Percentiles rank a stretch among this genome's conserved stretches.
Evolutionary conservation across 441 rosid species (phyloP).

Genomic region (Gossypium armourianum): DNA sequence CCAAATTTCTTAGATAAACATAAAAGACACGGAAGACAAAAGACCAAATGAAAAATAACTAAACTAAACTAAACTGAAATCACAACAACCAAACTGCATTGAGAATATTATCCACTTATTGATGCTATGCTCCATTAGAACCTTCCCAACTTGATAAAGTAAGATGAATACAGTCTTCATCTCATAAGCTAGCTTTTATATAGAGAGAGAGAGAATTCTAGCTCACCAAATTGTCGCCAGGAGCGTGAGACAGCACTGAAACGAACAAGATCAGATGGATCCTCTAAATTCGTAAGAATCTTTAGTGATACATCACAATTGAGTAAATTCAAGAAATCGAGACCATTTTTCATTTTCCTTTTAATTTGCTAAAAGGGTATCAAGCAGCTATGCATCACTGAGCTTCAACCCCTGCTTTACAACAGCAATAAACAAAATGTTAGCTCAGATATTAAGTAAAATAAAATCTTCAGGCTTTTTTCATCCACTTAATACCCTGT

Average conservation of each 20-base stretch:
- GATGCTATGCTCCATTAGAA: neutral
- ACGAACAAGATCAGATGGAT: conserved; percentile 56
- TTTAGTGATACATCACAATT: conserved; percentile 33
- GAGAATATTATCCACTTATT: neutral
- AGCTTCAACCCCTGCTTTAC: conserved; percentile 9
- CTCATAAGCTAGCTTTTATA: neutral
- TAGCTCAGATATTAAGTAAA: neutral
- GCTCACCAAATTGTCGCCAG: conserved; percentile 63
- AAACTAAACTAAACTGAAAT: neutral
- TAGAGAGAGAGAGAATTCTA: neutral
- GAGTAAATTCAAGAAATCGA: conserved; percentile 45
- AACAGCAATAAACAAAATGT: neutral
- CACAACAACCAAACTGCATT: neutral
- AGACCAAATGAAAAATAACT: neutral
- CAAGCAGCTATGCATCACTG: neutral
- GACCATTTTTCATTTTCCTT: conserved; percentile 23
- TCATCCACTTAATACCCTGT: neutral
- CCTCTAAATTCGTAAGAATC: conserved; percentile 43
- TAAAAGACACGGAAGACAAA: neutral
- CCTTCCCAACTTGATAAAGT: neutral
- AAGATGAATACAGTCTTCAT: neutral
- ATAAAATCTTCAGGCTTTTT: neutral
- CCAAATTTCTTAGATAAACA: neutral
- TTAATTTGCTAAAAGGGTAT: neutral
- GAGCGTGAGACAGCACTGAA: conserved; percentile 51